phyloP scores from a whole-genome alignment of 2,329 filamentous ascomycete species.

The Bipolaris oryzae region DNA sequence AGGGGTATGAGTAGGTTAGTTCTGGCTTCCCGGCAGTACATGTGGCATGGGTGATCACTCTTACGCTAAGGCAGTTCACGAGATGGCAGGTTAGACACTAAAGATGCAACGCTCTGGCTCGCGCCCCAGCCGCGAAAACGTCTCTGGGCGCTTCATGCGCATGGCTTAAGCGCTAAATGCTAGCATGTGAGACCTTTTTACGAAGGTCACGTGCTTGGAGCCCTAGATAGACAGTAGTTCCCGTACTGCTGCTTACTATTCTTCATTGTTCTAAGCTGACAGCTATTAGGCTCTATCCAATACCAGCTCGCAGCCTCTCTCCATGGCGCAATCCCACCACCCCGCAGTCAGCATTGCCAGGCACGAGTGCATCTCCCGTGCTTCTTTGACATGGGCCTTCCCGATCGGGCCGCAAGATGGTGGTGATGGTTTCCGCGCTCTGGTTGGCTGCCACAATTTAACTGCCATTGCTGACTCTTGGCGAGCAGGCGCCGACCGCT shows the following conservation, averaged over 20 bases:
- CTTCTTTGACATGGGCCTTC: constrained; percentile 20
- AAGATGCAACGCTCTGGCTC: background rate
- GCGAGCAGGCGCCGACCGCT: constrained; percentile 20
- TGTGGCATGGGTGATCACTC: background rate
- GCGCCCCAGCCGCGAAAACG: background rate
- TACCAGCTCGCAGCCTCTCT: constrained; percentile 8
- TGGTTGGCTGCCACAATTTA: constrained; percentile 26
- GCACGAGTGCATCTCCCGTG: constrained; percentile 31
- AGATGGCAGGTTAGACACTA: background rate
- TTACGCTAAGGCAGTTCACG: constrained; percentile 1
- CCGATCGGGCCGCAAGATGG: constrained; percentile 16
- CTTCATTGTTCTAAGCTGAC: constrained; percentile 4
- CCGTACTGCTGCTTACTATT: constrained; percentile 12
- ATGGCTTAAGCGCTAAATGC: background rate
- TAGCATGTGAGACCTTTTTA: constrained; percentile 2
- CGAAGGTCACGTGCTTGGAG: background rate
- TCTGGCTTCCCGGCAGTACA: background rate
- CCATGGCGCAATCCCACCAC: constrained; percentile 2
- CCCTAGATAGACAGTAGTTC: background rate
- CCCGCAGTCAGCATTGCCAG: constrained; percentile 8
- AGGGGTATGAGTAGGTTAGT: background rate
- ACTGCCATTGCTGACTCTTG: constrained; percentile 19
- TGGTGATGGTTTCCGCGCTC: constrained; percentile 19
- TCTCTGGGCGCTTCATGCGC: constrained; percentile 2
- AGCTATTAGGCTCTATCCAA: constrained; percentile 7